These are phyloP conservation scores for Trypanosoma cruzi DNA, from an alignment of 208 protist genomes.

Conservation along the genomic window DNA sequence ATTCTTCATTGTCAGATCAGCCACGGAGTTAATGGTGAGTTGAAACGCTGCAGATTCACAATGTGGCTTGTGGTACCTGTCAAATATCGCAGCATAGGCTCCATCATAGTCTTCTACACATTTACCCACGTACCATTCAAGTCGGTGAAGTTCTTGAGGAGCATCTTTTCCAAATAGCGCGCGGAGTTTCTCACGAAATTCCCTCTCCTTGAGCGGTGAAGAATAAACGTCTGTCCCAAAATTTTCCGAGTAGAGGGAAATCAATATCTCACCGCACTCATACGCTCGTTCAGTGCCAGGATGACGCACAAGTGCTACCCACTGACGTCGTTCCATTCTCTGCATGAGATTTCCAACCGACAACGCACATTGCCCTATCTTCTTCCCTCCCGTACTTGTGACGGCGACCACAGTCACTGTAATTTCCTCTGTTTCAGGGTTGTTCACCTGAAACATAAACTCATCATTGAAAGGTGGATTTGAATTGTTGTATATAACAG, in stretches of 20 bases:
- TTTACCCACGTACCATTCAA: constrained; percentile 77
- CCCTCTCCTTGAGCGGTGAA: constrained; percentile 49
- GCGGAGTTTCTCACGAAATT: constrained; percentile 59
- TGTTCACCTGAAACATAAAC: constrained; percentile 64
- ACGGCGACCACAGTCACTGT: constrained; percentile 62
- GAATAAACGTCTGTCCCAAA: constrained; percentile 49
- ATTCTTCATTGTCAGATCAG: constrained; percentile 46
- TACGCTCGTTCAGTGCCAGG: constrained; percentile 65
- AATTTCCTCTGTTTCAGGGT: constrained; percentile 66
- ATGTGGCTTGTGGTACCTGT: constrained; percentile 17
- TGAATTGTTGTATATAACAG: constrained; percentile 36
- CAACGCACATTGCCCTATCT: constrained; percentile 73
- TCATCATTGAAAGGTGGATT: constrained; percentile 79
- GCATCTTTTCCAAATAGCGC: constrained; percentile 54
- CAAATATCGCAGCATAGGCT: constrained; percentile 11
- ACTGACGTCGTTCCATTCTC: constrained; percentile 55
- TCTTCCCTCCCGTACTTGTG: constrained; percentile 27
- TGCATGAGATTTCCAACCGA: constrained; percentile 60
- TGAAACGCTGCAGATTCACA: constrained; percentile 38
- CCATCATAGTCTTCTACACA: constrained; percentile 36
- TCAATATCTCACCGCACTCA: constrained; percentile 63
- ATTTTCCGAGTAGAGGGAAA: constrained; percentile 74
- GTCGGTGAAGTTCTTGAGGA: constrained; percentile 72
- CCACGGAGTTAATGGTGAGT: constrained; percentile 49
- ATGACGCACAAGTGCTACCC: constrained; percentile 75